Conservation (phyloP, 2,329 filamentous ascomycete species). For the Sporothrix humicola region DNA sequence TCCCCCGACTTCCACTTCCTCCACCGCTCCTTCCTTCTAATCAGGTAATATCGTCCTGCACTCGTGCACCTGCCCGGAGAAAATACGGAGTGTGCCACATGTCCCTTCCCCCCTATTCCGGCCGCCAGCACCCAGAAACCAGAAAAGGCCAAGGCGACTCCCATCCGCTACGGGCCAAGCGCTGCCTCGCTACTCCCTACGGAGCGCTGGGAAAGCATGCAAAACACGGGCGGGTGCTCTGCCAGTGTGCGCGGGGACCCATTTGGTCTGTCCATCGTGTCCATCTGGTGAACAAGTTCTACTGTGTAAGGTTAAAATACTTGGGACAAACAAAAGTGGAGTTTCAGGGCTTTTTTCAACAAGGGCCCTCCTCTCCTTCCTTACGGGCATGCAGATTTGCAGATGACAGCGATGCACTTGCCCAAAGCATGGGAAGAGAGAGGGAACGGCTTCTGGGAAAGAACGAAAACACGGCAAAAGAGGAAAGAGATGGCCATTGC, state of each 20-base stretch:
- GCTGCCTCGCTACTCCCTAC: background rate
- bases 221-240: background rate
- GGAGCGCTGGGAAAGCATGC: background rate
- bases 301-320: background rate
- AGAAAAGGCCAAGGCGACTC: background rate
- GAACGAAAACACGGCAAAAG: background rate
- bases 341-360: background rate
- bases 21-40: constrained; percentile 4
- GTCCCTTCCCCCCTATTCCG: background rate
- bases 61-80: background rate
- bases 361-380: constrained; percentile 2
- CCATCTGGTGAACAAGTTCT: background rate
- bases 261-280: background rate
- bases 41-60: background rate
- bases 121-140: background rate
- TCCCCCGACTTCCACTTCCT: too few species aligned
- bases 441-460: background rate
- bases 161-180: background rate
- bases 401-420: constrained; percentile 9
- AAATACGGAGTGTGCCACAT: background rate
- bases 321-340: background rate
- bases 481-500: background rate
- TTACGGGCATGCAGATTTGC: background rate
- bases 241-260: background rate
- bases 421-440: constrained; percentile 3